phyloP scores from a whole-genome alignment of 1,139 yeast genomes.

The Meyerozyma sp. region DNA sequence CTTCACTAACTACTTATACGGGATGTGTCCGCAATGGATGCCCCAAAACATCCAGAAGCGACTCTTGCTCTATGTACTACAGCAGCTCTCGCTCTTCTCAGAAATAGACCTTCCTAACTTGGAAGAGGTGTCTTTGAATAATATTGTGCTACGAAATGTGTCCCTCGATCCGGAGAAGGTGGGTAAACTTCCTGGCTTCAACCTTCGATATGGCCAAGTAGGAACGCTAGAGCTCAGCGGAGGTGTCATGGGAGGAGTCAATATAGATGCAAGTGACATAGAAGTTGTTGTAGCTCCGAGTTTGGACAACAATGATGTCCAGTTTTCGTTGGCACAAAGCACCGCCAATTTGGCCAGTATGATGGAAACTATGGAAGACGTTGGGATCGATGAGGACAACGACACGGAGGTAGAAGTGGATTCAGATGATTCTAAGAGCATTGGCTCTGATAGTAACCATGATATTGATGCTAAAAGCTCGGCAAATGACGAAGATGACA shows the following conservation, averaged over 20 bases:
- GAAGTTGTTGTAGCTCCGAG: slow-evolving; percentile 52
- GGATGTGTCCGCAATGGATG: slow-evolving; percentile 68
- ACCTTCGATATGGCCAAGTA: slow-evolving; percentile 59
- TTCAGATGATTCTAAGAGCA: slow-evolving; percentile 11
- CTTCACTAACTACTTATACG: not conserved
- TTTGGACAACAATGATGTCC: slow-evolving; percentile 30
- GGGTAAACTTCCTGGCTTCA: slow-evolving; percentile 58
- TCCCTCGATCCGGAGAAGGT: slow-evolving; percentile 70
- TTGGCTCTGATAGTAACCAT: slow-evolving; percentile 7
- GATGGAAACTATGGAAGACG: slow-evolving; percentile 16
- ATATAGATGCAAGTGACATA: slow-evolving; percentile 52
- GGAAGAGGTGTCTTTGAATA: slow-evolving; percentile 64
- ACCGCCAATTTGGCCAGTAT: slow-evolving; percentile 62
- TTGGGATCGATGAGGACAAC: slow-evolving; percentile 10
- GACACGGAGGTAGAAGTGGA: slow-evolving; percentile 10
- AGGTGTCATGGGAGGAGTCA: slow-evolving; percentile 62
- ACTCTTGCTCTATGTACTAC: slow-evolving; percentile 70
- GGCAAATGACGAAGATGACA: slow-evolving; percentile 1
- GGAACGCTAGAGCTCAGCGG: slow-evolving; percentile 45
- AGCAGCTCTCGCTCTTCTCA: slow-evolving; percentile 78
- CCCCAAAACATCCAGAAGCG: slow-evolving; percentile 82
- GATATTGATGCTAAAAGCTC: slow-evolving; percentile 1
- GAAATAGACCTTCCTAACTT: slow-evolving; percentile 76
- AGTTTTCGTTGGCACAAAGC: slow-evolving; percentile 52
- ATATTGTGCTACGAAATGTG: slow-evolving; percentile 53